phyloP scores from a whole-genome alignment of 1,284 basidiomycete genomes.

The Fomitopsis pinicola region DNA sequence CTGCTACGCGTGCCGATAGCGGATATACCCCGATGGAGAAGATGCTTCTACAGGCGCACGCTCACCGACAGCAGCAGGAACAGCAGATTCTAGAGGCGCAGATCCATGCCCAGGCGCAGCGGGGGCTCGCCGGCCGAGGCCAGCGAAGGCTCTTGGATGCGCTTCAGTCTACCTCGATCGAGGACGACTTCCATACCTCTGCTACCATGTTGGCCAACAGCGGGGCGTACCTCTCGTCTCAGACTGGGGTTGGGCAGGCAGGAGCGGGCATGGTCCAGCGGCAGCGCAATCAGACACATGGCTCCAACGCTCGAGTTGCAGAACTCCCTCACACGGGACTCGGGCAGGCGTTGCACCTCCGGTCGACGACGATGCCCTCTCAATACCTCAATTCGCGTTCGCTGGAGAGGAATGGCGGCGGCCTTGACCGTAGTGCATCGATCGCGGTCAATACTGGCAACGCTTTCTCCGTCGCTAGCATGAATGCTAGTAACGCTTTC shows the following conservation, averaged over 20 bases:
- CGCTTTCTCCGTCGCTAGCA: not conserved
- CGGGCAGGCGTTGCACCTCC: conserved; percentile 17
- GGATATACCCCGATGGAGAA: conserved; percentile 68
- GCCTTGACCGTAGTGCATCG: not conserved
- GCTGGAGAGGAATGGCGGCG: conserved; percentile 3
- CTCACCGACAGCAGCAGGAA: conserved; percentile 27
- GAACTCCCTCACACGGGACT: conserved; percentile 7
- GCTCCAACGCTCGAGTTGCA: conserved; percentile 13
- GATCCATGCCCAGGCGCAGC: not conserved
- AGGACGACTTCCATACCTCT: not conserved
- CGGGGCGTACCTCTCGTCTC: not conserved
- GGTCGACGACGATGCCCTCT: conserved; percentile 26
- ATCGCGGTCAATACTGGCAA: conserved; percentile 1
- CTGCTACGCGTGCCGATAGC: conserved; percentile 24
- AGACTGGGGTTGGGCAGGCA: conserved; percentile 6
- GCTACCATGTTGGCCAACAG: not conserved
- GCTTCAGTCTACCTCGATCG: not conserved
- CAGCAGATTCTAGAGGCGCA: conserved; percentile 15
- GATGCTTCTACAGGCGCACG: conserved; percentile 59
- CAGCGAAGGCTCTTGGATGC: not conserved
- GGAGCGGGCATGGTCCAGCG: conserved; percentile 14
- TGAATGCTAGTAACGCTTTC: not conserved
- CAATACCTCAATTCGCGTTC: conserved; percentile 16
- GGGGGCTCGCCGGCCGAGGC: not conserved
- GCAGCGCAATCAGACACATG: conserved; percentile 27